Percentiles rank a stretch among this genome's conserved stretches.
phyloP scores from a whole-genome alignment of 139 green algal species.

The Ettlia oleoabundans region DNA sequence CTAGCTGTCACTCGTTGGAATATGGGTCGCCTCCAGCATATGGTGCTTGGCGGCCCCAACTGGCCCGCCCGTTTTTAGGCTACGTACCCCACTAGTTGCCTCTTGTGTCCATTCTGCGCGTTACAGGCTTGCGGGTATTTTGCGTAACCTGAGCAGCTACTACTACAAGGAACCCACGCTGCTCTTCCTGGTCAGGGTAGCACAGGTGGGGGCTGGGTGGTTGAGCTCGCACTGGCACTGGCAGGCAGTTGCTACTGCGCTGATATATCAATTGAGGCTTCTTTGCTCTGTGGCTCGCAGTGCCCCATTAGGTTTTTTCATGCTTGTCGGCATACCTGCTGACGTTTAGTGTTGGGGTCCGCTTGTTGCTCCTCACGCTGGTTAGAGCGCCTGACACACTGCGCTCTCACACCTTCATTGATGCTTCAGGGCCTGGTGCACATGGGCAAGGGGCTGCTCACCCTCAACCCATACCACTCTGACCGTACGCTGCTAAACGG shows the following conservation, averaged over 20 bases:
- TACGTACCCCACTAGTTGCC: neutral
- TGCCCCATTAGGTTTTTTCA: no score
- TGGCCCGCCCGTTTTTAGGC: neutral
- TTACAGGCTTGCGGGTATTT: constrained; percentile 71
- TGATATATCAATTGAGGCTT: no score
- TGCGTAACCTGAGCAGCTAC: constrained; percentile 89
- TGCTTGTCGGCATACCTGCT: no score
- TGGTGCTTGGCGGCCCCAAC: no score
- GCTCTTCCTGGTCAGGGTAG: constrained; percentile 85
- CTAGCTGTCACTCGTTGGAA: no score
- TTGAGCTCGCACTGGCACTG: no score
- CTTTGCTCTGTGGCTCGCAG: no score
- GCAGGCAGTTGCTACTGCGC: neutral
- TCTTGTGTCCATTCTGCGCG: neutral
- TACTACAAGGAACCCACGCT: constrained; percentile 97
- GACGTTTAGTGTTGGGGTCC: no score
- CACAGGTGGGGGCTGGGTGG: constrained; percentile 14
- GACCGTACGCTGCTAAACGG: constrained; percentile 87
- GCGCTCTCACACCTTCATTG: no score
- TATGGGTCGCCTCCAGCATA: no score
- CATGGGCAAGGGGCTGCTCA: constrained; percentile 98
- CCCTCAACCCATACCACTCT: constrained; percentile 90
- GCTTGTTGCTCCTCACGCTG: no score
- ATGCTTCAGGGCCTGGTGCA: constrained; percentile 74
- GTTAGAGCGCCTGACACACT: no score